Evolutionary conservation across 371 early-diverging fungal species (phyloP), one percentile per base, ranked within the genome.

Genomic region (Apophysomyces sp.): DNA sequence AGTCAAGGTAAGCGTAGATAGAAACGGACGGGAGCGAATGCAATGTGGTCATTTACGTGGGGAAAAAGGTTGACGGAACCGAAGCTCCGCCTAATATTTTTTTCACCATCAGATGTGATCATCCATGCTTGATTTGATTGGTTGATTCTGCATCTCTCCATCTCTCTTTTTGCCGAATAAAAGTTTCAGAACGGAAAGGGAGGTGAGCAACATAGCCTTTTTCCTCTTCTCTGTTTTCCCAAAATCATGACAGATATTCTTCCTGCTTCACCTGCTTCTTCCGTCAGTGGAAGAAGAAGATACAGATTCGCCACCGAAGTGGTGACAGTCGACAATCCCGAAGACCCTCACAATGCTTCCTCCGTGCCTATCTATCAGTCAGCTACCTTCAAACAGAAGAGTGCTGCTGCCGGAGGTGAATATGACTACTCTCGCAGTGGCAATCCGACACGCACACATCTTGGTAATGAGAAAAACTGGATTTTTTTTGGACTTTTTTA

Each of bases 361-460:
- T 93, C 94, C 6, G 89, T 94, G 27, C 98, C 98, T 30, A 94
- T 98, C 65, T 97, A 97, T 82, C 96, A 96, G 70, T 92, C 96
- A 0, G 98, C 98, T 12, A 98, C 98, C 0, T 98, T 98, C 78
- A 96, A 94, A 77, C 97, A 96, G 75, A 69, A 71, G 18, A 74
- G 82, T 7, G 91, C 92, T 1, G 82, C 82, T 15, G 94, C 90
- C 52, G 85, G 86, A 67, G 95, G 96, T 16, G 93, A 94, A 63
- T 98, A 92, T 70, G 98, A 98, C 79, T 96, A 96, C 67, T 86
- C 92, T 54, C 84, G 96, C 39, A 87, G 88, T 57, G 95, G 95
- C 15, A 96, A 96, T 72, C 96, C 96, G 5, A 94, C 95, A 16
- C 81, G 96, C 18, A 85, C 92, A n/a, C 86, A 86, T 57, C 76